Conservation (phyloP, 345 rosid species). For the Nasturtium officinale region DNA sequence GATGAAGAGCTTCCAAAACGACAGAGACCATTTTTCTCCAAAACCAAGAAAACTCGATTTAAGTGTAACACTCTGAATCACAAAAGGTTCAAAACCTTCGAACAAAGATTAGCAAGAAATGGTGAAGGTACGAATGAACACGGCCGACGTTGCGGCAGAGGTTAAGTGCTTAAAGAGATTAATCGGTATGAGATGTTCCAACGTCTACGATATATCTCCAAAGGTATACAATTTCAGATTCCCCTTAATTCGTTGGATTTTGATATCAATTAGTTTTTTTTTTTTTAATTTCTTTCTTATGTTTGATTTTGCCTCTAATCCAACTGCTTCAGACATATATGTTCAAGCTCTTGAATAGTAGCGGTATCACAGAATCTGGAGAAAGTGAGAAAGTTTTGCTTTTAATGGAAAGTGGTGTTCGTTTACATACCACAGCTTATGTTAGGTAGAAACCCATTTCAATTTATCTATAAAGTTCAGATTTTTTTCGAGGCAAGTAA, state of each 20-base stretch:
- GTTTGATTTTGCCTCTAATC: neutral
- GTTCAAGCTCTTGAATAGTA: constrained; percentile 97
- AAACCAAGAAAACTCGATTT: constrained; percentile 13
- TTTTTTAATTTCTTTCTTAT: neutral
- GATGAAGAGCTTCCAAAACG: neutral
- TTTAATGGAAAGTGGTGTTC: constrained; percentile 95
- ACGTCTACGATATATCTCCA: constrained; percentile 96
- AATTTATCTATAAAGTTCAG: neutral
- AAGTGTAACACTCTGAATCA: constrained; percentile 7
- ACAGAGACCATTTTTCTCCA: neutral
- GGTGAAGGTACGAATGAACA: constrained; percentile 99
- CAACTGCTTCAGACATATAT: constrained; percentile 65
- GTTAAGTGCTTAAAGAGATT: constrained; percentile 84
- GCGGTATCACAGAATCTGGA: constrained; percentile 94
- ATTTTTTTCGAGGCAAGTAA: neutral
- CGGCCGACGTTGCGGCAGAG: constrained; percentile 99
- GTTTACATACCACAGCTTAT: constrained; percentile 89
- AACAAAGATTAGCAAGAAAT: constrained; percentile 32
- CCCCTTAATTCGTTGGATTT: neutral
- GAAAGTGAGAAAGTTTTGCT: constrained; percentile 94
- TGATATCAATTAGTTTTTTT: neutral
- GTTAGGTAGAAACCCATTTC: constrained; percentile 51
- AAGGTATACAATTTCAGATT: constrained; percentile 53
- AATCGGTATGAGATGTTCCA: constrained; percentile 97
- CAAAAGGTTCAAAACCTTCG: neutral